phyloP scores from a whole-genome alignment of 129 eudicot genomes.

The Flaveria trinervia region DNA sequence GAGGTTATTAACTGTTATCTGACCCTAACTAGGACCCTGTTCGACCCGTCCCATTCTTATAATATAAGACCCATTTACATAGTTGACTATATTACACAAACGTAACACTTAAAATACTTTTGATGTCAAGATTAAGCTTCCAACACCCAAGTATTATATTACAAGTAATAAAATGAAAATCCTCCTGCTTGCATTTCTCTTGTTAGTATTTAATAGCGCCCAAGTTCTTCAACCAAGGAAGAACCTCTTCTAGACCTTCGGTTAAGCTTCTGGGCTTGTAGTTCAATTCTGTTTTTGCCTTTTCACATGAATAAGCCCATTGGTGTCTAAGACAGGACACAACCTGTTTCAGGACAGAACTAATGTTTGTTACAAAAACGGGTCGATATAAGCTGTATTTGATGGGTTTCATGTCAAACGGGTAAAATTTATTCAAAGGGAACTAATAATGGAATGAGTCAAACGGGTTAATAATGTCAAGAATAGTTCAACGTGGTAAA shows the following conservation, averaged over 20 bases:
- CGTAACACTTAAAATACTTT: too few species aligned
- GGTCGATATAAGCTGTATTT: not conserved
- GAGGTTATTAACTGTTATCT: too few species aligned
- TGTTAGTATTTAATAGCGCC: slow-evolving; percentile 70
- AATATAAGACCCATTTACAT: too few species aligned
- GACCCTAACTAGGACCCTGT: too few species aligned
- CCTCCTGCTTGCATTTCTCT: not conserved
- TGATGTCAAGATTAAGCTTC: not conserved
- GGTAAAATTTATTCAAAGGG: not conserved
- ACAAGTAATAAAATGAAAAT: slow-evolving; percentile 12
- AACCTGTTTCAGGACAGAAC: slow-evolving; percentile 47
- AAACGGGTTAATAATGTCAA: too few species aligned
- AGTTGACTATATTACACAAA: too few species aligned
- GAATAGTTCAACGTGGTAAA: not conserved
- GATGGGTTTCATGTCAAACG: not conserved
- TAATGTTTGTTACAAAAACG: not conserved
- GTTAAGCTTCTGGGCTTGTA: slow-evolving; percentile 80
- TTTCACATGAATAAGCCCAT: slow-evolving; percentile 86
- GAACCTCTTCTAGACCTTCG: slow-evolving; percentile 80
- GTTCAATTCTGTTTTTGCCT: slow-evolving; percentile 72
- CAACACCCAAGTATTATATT: not conserved
- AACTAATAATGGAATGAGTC: not conserved
- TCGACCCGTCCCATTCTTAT: too few species aligned
- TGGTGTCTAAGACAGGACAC: slow-evolving; percentile 64
- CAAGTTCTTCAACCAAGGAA: slow-evolving; percentile 74